Conservation (phyloP, 2,329 filamentous ascomycete species). For the Fusarium domesticum region DNA sequence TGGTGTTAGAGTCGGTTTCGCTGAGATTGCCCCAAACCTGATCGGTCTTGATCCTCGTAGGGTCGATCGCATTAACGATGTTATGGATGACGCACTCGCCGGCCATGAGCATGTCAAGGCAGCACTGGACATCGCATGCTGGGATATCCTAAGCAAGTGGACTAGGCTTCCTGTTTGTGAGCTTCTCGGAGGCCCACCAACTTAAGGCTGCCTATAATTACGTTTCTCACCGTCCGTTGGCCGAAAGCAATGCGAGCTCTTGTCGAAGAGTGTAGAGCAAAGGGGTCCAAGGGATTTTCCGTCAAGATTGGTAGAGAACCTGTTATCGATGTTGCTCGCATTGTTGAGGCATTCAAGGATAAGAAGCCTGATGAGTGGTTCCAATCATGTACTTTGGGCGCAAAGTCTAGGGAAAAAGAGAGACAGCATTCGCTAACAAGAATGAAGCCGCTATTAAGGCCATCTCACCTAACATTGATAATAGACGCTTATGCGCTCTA, state of each 20-base stretch:
- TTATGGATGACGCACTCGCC: constrained; percentile 15
- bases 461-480: too few species aligned
- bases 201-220: constrained; percentile 14
- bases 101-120: constrained; percentile 17
- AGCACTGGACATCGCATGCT: constrained; percentile 20
- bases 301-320: constrained; percentile 19
- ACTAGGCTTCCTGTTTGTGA: constrained; percentile 20
- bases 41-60: constrained; percentile 14
- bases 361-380: constrained; percentile 15
- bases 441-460: too few species aligned
- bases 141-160: constrained; percentile 20
- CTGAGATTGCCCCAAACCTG: constrained; percentile 13
- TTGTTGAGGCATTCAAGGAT: constrained; percentile 14
- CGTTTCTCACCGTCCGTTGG: constrained; percentile 16
- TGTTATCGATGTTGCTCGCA: constrained; percentile 9
- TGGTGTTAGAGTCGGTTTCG: constrained; percentile 17
- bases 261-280: constrained; percentile 9
- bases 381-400: too few species aligned
- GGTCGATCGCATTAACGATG: constrained; percentile 21
- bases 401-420: too few species aligned
- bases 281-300: constrained; percentile 14
- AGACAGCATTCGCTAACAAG: too few species aligned
- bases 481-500: too few species aligned
- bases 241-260: constrained; percentile 15
- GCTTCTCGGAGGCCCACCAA: constrained; percentile 18